Base-by-base conservation (phyloP, 805 yeast genomes). In the Suhomyces sp. region DNA sequence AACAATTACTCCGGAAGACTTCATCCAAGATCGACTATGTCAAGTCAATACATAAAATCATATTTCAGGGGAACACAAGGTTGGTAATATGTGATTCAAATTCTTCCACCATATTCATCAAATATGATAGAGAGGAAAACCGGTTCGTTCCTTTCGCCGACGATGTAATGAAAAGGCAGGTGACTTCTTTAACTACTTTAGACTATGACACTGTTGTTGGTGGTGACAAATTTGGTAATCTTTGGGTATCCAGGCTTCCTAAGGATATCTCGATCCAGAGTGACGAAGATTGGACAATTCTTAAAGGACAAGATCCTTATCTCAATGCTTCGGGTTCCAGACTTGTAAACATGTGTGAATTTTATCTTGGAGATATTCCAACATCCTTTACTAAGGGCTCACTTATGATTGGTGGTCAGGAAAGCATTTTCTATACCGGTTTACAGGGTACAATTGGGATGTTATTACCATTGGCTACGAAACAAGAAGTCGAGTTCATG, bases 191-290 rank as follows among this genome's bases (percentile, higher is more conserved):
- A 27, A 51, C 68, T 3, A 60, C 77, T 44, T 59, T 93, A 4
- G 98, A 93, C 54, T 74, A 77, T 42, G 79, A 78, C 37, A 88
- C 96, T 0, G 76, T 84, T 1, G 64, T 83, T 25, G 87, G 86
- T 1, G 96, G 96, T 10, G 98, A 93, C 54, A 81, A 80, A 51
- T 88, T 84, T 59, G 97, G 98, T 0, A 86, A 83, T 47, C 30
- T 88, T 0, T 79, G 82, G 58, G 73, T 85, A 1, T 59, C 87
- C 25, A 64, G 96, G 39, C 58, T 83, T 25, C 76, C 83, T 0
- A 60, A 60, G n/a, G 61, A 68, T 4, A 64, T 70, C 0, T 72
- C 81, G 0, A 58, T 63, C 27, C 53, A 69, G 26, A 58, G 77
- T 16, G 81, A 74, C 39, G 74, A 70, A 32, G 86, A 80, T 35